phyloP scores from a whole-genome alignment of 2,329 filamentous ascomycete genomes.

The Whalleya microplaca region DNA sequence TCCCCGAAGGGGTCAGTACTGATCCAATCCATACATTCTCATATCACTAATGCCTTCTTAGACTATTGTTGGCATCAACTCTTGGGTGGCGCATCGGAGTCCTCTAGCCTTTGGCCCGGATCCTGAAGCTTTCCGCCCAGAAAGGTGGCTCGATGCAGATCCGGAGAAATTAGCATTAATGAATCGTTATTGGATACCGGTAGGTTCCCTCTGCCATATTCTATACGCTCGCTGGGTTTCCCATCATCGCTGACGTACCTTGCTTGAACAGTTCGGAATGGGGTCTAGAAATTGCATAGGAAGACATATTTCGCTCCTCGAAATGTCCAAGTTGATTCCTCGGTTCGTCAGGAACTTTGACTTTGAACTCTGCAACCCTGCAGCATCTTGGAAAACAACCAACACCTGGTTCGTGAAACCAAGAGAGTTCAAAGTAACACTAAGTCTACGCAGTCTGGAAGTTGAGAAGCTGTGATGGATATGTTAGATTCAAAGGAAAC shows the following conservation, averaged over 20 bases:
- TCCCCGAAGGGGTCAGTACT: conserved; percentile 24
- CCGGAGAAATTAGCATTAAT: conserved; percentile 17
- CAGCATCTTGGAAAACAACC: conserved; percentile 12
- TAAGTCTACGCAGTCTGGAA: neutral
- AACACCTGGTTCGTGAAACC: conserved; percentile 29
- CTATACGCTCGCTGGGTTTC: neutral
- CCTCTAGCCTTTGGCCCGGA: conserved; percentile 45
- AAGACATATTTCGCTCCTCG: conserved; percentile 41
- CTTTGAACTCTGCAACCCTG: conserved; percentile 17
- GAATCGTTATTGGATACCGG: conserved; percentile 42
- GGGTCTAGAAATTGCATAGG: conserved; percentile 43
- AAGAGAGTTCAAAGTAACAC: conserved; percentile 11
- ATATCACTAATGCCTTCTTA: neutral
- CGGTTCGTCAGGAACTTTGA: conserved; percentile 28
- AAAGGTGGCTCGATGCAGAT: conserved; percentile 23
- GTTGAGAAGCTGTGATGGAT: neutral
- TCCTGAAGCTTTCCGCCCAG: conserved; percentile 37
- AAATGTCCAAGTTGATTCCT: conserved; percentile 43
- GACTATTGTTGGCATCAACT: conserved; percentile 46
- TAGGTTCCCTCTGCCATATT: conserved; percentile 26
- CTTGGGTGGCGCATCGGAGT: conserved; percentile 47
- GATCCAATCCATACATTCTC: neutral
- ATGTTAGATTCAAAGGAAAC: neutral
- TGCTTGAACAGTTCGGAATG: conserved; percentile 35
- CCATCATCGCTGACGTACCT: neutral